These are phyloP conservation scores for Meredithiella fracta DNA, from an alignment of 2,329 filamentous ascomycete species.

Conservation along the genomic window DNA sequence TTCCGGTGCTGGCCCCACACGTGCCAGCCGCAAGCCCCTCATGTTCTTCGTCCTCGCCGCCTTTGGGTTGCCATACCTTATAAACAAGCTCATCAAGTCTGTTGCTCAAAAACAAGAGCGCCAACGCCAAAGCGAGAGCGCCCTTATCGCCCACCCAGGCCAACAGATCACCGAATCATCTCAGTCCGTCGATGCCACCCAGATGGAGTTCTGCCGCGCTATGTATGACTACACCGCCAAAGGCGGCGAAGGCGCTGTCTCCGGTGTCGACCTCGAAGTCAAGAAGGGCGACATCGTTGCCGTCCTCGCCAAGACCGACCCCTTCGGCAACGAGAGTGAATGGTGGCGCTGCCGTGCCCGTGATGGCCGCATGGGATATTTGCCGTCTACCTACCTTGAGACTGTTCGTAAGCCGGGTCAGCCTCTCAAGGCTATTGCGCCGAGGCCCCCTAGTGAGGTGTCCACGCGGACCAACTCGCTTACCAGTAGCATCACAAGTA, in stretches of 20 bases:
- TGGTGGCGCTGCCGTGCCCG: conserved; percentile 94
- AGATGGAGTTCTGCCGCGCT: conserved; percentile 91
- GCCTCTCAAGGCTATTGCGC: conserved; percentile 34
- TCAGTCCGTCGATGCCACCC: conserved; percentile 60
- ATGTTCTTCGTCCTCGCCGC: conserved; percentile 90
- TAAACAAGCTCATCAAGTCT: conserved; percentile 85
- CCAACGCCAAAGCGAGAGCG: conserved; percentile 30
- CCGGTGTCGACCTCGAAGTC: conserved; percentile 74
- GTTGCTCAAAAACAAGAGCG: conserved; percentile 66
- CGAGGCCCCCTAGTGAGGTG: conserved; percentile 27
- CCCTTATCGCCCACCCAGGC: conserved; percentile 25
- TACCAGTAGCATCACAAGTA: conserved; percentile 10
- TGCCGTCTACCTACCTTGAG: conserved; percentile 82
- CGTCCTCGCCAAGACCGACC: conserved; percentile 81
- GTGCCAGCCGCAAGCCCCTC: conserved; percentile 85
- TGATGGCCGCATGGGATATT: conserved; percentile 78
- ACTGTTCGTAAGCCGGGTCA: conserved; percentile 38
- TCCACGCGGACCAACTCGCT: conserved; percentile 32
- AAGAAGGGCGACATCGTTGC: conserved; percentile 94
- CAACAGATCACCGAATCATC: conserved; percentile 31
- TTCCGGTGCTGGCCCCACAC: conserved; percentile 44
- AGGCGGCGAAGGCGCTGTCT: conserved; percentile 31
- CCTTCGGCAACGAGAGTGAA: conserved; percentile 77
- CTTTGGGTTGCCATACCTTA: conserved; percentile 88
- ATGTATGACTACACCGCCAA: conserved; percentile 83